Evolutionary conservation across 2,329 filamentous ascomycete genomes (phyloP).

Genomic region (Beauveria caledonica): DNA sequence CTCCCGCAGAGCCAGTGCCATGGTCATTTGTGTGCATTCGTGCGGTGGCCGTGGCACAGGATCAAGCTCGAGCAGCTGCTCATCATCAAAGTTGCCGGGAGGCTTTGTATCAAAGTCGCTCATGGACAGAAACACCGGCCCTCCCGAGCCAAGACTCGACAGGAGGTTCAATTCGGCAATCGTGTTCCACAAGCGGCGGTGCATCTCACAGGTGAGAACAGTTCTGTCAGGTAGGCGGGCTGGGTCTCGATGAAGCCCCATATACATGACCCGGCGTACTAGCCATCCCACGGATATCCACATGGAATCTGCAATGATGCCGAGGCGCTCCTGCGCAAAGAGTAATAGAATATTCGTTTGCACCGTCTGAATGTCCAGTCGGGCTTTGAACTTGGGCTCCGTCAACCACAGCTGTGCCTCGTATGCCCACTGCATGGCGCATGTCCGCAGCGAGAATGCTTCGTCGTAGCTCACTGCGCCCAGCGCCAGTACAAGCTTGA

Average conservation of each 20-base stretch:
- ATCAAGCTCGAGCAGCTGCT: constrained; percentile 30
- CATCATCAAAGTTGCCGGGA: constrained; percentile 43
- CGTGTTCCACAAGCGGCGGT: constrained; percentile 44
- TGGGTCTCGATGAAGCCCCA: constrained; percentile 45
- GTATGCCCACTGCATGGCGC: constrained; percentile 48
- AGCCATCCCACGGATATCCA: constrained; percentile 40
- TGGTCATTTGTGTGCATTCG: constrained; percentile 32
- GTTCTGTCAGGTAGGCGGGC: constrained; percentile 27
- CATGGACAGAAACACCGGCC: constrained; percentile 34
- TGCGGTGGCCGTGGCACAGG: constrained; percentile 24
- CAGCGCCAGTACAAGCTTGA: constrained; percentile 51
- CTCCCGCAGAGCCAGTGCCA: constrained; percentile 33
- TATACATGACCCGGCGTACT: constrained; percentile 37
- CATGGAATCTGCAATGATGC: constrained; percentile 35
- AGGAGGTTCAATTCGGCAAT: constrained; percentile 40
- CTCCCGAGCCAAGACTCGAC: constrained; percentile 37
- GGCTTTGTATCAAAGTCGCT: constrained; percentile 40
- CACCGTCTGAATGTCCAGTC: constrained; percentile 40
- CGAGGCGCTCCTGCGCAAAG: constrained; percentile 30
- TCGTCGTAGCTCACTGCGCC: constrained; percentile 44
- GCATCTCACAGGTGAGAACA: constrained; percentile 35
- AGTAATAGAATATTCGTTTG: constrained; percentile 39
- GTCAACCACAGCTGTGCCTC: constrained; percentile 48
- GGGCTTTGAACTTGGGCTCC: constrained; percentile 43
- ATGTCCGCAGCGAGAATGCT: constrained; percentile 37